Conservation (phyloP, 768 basidiomycete genomes). For the Cystobasidium tubakii region DNA sequence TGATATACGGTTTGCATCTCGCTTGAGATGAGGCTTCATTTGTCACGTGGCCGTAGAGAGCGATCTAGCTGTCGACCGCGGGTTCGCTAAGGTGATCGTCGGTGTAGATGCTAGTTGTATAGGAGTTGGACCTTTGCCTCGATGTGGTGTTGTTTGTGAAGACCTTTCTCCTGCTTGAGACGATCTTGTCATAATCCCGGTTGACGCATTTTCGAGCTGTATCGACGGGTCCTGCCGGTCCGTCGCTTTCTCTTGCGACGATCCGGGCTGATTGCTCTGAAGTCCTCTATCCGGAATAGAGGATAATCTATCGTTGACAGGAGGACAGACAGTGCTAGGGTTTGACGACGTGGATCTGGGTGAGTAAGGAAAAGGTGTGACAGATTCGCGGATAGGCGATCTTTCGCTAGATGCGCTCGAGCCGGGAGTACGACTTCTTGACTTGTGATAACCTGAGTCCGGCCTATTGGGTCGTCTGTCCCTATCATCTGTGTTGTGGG, state of each 20-base stretch:
- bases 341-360: background rate
- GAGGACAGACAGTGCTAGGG: no score
- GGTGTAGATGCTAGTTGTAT: background rate
- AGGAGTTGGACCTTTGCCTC: background rate
- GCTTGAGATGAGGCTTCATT: no score
- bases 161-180: no score
- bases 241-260: no score
- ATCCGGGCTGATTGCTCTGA: no score
- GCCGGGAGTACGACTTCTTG: background rate
- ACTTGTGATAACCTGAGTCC: background rate
- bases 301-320: no score
- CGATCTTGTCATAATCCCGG: no score
- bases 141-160: background rate
- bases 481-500: background rate
- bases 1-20: no score
- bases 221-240: no score
- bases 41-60: constrained; percentile 6
- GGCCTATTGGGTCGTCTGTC: background rate
- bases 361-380: background rate
- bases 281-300: no score
- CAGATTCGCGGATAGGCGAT: background rate
- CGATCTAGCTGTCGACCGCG: background rate
- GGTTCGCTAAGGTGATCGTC: background rate
- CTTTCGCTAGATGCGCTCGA: background rate
- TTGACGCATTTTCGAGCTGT: no score